phyloP scores from a whole-genome alignment of 108 stramenopile species.

The Chaetoceros tenuissimus region DNA sequence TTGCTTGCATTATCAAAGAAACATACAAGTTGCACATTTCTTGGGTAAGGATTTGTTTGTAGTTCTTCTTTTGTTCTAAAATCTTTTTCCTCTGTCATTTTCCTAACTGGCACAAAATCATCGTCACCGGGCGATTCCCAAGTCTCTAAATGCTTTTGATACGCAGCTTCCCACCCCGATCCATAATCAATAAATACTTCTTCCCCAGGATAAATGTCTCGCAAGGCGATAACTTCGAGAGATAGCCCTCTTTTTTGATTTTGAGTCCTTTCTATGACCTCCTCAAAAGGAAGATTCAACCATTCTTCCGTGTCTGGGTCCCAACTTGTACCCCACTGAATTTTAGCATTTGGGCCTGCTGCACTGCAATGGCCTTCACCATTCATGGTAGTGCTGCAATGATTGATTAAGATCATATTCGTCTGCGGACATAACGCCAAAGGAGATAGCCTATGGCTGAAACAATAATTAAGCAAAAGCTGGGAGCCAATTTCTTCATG shows the following conservation, averaged over 20 bases:
- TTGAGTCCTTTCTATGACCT: conserved; percentile 27
- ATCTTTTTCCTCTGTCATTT: conserved; percentile 3
- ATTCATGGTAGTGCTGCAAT: conserved; percentile 12
- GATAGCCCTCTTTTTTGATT: conserved; percentile 30
- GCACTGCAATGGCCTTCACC: conserved; percentile 4
- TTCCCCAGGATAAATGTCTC: conserved; percentile 43
- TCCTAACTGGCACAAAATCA: conserved; percentile 12
- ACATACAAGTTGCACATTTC: conserved; percentile 23
- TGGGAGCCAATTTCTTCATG: conserved; percentile 21
- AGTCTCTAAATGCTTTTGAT: conserved; percentile 39
- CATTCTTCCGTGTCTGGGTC: conserved; percentile 39
- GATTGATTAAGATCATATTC: conserved; percentile 24
- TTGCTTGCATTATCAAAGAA: conserved; percentile 5
- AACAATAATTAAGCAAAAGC: conserved; percentile 44
- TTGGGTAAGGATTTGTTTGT: conserved; percentile 20
- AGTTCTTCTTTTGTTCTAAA: conserved; percentile 15
- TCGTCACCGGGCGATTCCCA: conserved; percentile 30
- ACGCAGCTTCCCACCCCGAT: conserved; percentile 51
- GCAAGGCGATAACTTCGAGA: conserved; percentile 28
- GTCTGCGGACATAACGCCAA: conserved; percentile 29
- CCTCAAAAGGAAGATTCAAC: conserved; percentile 35
- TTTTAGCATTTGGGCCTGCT: conserved; percentile 36
- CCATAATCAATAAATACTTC: conserved; percentile 72
- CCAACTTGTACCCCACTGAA: conserved; percentile 42
- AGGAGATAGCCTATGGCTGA: conserved; percentile 27